phyloP scores from a whole-genome alignment of 1,284 basidiomycete genomes.

The Athelia sp. region DNA sequence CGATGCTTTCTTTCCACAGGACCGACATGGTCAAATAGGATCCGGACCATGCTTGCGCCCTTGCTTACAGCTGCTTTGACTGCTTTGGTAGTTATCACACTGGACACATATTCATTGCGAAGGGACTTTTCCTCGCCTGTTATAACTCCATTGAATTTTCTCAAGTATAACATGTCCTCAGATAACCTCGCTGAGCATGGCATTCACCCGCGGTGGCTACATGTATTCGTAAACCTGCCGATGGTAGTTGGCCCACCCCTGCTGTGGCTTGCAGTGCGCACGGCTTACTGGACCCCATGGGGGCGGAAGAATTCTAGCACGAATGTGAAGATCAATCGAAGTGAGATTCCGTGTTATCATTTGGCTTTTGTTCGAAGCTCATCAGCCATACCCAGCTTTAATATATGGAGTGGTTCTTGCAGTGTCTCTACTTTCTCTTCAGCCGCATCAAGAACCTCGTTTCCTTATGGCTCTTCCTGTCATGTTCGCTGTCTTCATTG shows the following conservation, averaged over 20 bases:
- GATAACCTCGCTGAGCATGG: constrained; percentile 35
- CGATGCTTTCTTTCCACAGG: constrained; percentile 14
- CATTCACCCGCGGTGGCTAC: constrained; percentile 35
- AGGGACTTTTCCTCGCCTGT: constrained; percentile 16
- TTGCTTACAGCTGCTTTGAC: constrained; percentile 16
- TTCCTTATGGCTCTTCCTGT: constrained; percentile 33
- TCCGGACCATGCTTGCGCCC: constrained; percentile 9
- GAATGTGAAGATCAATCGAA: constrained; percentile 10
- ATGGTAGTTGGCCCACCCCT: constrained; percentile 32
- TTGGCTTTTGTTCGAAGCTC: neutral
- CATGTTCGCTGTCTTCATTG: constrained; percentile 24
- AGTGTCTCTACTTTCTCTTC: constrained; percentile 25
- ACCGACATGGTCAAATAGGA: neutral
- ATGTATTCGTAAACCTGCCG: constrained; percentile 32
- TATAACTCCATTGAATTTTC: constrained; percentile 33
- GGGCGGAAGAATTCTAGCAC: neutral
- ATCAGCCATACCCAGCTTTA: constrained; percentile 16
- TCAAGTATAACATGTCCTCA: constrained; percentile 31
- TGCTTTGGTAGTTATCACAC: constrained; percentile 14
- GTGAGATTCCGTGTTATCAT: constrained; percentile 9
- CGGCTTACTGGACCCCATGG: neutral
- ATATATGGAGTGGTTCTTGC: constrained; percentile 24
- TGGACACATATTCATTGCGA: constrained; percentile 28
- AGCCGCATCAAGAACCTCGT: constrained; percentile 38
- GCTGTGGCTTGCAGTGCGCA: constrained; percentile 15